Evolutionary conservation across 805 yeast genomes (phyloP).

Genomic region (Debaryomyces prosopidis): DNA sequence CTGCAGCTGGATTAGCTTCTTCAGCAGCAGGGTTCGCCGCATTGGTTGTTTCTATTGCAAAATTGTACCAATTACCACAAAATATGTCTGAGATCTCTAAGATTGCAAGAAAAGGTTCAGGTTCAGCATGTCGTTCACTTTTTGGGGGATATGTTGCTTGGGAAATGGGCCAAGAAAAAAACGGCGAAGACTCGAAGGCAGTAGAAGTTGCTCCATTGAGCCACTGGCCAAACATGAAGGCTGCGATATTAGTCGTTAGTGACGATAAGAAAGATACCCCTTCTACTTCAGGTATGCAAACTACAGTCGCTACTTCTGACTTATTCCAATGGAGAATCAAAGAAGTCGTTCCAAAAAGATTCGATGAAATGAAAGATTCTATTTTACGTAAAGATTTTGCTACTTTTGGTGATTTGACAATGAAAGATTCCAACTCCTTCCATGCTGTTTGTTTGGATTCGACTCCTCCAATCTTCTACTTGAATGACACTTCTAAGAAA

Average conservation of each 20-base stretch:
- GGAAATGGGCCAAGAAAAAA: slow-evolving; percentile 83
- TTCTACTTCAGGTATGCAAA: slow-evolving; percentile 95
- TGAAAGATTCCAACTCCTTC: slow-evolving; percentile 96
- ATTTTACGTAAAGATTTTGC: slow-evolving; percentile 75
- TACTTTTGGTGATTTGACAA: slow-evolving; percentile 84
- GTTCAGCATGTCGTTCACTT: slow-evolving; percentile 95
- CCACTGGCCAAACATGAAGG: slow-evolving; percentile 94
- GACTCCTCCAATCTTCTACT: slow-evolving; percentile 90
- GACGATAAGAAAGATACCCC: slow-evolving; percentile 95
- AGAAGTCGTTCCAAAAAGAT: slow-evolving; percentile 85
- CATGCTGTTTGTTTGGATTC: slow-evolving; percentile 98
- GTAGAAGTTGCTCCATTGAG: slow-evolving; percentile 81
- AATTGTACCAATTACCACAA: slow-evolving; percentile 81
- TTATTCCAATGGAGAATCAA: slow-evolving; percentile 77
- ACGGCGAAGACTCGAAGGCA: slow-evolving; percentile 94
- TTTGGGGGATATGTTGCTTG: slow-evolving; percentile 99
- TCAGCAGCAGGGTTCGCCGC: slow-evolving; percentile 99
- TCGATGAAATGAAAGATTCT: slow-evolving; percentile 75
- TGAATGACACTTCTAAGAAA: slow-evolving; percentile 86
- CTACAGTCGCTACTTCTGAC: slow-evolving; percentile 86
- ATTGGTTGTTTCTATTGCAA: slow-evolving; percentile 84
- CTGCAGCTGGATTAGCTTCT: slow-evolving; percentile 98
- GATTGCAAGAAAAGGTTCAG: slow-evolving; percentile 97
- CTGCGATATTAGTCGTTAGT: slow-evolving; percentile 88
- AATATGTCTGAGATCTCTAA: slow-evolving; percentile 81